Percentiles rank a stretch among this genome's conserved stretches.
Conservation (phyloP, 2,329 filamentous ascomycete species). For the Talaromyces sp. region DNA sequence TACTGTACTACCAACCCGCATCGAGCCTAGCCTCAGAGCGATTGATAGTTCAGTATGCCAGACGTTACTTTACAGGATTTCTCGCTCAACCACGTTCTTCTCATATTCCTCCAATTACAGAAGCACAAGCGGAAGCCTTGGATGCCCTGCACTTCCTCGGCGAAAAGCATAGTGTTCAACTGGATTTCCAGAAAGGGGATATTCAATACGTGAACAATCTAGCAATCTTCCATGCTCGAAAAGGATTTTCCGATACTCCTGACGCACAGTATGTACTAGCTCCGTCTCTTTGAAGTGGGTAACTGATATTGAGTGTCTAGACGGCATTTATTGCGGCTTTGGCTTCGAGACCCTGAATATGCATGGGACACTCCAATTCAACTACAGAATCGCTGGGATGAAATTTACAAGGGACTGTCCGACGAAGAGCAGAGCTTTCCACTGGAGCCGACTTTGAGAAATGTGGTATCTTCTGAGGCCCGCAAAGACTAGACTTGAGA, state of each 20-base stretch:
- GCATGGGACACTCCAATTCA: constrained; percentile 44
- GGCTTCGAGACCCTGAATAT: constrained; percentile 47
- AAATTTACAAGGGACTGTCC: constrained; percentile 40
- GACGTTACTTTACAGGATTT: constrained; percentile 55
- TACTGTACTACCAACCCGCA: constrained; percentile 51
- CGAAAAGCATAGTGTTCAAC: constrained; percentile 40
- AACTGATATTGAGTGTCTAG: constrained; percentile 21
- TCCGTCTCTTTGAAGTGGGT: neutral
- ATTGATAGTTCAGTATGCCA: constrained; percentile 58
- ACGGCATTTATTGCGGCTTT: constrained; percentile 47
- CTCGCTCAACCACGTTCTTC: constrained; percentile 40
- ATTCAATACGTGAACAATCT: constrained; percentile 53
- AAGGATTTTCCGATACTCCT: constrained; percentile 42
- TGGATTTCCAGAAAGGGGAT: constrained; percentile 49
- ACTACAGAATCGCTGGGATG: constrained; percentile 38
- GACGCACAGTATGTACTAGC: constrained; percentile 35
- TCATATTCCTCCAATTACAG: constrained; percentile 47
- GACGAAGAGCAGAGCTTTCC: constrained; percentile 44
- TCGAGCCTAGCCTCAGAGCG: constrained; percentile 48
- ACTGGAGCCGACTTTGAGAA: constrained; percentile 32
- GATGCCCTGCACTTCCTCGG: constrained; percentile 51
- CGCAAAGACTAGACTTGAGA: neutral
- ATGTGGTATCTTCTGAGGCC: neutral
- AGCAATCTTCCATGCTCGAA: constrained; percentile 50
- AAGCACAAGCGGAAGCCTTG: constrained; percentile 52